A percentile compares a stretch with the other conserved stretches of the same genome.
These are phyloP conservation scores for Scedosporium boydii DNA, from an alignment of 2,329 filamentous ascomycete genomes.

Conservation along the genomic window DNA sequence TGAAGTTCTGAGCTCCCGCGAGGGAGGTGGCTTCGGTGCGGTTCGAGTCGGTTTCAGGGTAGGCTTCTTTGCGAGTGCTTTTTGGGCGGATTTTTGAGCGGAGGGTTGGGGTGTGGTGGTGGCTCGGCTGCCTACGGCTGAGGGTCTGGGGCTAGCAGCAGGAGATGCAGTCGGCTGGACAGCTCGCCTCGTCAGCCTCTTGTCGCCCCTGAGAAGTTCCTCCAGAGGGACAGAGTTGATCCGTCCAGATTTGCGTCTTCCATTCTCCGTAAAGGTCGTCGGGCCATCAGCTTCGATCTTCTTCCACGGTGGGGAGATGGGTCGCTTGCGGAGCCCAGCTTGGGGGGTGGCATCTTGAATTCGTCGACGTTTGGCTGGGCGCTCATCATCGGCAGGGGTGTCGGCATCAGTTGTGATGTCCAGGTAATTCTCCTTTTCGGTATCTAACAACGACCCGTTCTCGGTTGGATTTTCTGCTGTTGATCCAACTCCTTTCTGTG, in stretches of 20 bases:
- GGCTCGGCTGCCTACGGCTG: background rate
- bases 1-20: slow-evolving; percentile 2
- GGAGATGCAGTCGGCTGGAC: slow-evolving; percentile 24
- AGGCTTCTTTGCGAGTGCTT: slow-evolving; percentile 6
- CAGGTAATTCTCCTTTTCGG: slow-evolving; percentile 6
- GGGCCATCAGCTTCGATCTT: slow-evolving; percentile 75
- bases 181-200: slow-evolving; percentile 40
- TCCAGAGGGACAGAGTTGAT: slow-evolving; percentile 49
- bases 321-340: slow-evolving; percentile 31
- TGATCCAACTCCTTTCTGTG: background rate
- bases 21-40: background rate
- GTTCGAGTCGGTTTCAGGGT: background rate
- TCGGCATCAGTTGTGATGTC: slow-evolving; percentile 17
- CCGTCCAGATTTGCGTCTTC: slow-evolving; percentile 56
- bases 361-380: slow-evolving; percentile 57
- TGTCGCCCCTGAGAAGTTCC: slow-evolving; percentile 37
- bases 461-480: background rate
- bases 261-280: slow-evolving; percentile 71
- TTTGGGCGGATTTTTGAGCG: slow-evolving; percentile 12
- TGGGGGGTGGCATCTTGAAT: slow-evolving; percentile 37
- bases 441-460: slow-evolving; percentile 12
- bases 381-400: slow-evolving; percentile 29
- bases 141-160: slow-evolving; percentile 18
- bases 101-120: slow-evolving; percentile 1
- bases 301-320: slow-evolving; percentile 87